A percentile compares a stretch with the other conserved stretches of the same genome.
Conservation (phyloP, 768 basidiomycete genomes). For the Saitozyma sp. region DNA sequence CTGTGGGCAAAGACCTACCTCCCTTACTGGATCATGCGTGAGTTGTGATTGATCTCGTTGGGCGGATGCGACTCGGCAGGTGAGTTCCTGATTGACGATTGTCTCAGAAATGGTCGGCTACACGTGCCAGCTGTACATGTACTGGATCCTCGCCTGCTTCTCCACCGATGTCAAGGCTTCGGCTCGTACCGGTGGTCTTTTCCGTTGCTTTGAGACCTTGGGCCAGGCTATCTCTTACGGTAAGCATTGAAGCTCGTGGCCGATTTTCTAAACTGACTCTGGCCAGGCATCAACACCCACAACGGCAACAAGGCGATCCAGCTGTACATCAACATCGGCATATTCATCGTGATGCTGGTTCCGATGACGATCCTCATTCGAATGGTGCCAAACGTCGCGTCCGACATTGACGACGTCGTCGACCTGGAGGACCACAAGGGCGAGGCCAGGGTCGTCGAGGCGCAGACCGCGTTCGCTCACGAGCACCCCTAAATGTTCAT, state of each 20-base stretch:
- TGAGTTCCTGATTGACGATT: too few relatives aligned
- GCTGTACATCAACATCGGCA: slow-evolving; percentile 18
- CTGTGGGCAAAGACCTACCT: slow-evolving; percentile 4
- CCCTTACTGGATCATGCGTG: slow-evolving; percentile 8
- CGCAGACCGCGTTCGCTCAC: too few relatives aligned
- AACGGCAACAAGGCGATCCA: slow-evolving; percentile 12
- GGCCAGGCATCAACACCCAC: slow-evolving; percentile 17
- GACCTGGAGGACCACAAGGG: background rate
- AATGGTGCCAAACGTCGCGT: slow-evolving; percentile 16
- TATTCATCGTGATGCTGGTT: slow-evolving; percentile 15
- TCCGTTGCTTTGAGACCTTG: slow-evolving; percentile 31
- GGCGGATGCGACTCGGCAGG: too few relatives aligned
- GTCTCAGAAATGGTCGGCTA: background rate
- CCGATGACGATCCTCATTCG: slow-evolving; percentile 16
- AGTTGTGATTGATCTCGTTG: background rate
- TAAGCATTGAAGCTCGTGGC: background rate
- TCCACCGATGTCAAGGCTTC: slow-evolving; percentile 23
- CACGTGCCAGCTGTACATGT: slow-evolving; percentile 25
- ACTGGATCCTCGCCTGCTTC: slow-evolving; percentile 38
- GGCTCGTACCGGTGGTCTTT: slow-evolving; percentile 32
- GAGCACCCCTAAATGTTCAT: too few relatives aligned
- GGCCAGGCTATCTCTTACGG: slow-evolving; percentile 36
- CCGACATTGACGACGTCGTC: slow-evolving; percentile 16
- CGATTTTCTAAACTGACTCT: background rate
- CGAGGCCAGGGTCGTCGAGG: background rate